Base-by-base conservation (phyloP, 768 basidiomycete genomes). In the Mycena venus region DNA sequence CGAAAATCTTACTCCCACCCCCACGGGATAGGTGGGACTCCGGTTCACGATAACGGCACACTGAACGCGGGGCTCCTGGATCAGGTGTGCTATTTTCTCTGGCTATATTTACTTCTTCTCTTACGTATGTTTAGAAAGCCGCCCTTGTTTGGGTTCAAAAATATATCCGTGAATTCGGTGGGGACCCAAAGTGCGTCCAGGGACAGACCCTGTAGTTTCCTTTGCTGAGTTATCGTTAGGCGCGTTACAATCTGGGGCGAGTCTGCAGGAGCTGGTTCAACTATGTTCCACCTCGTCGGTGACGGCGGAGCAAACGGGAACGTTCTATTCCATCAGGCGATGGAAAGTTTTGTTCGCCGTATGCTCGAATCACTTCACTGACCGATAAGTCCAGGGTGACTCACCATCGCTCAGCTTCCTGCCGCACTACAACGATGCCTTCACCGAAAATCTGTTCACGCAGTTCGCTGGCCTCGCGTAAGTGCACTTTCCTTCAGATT, bases 241-340 rank as follows among this genome's bases (percentile, higher is more conserved):
- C 81, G 80, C 36, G 85, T 87, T 31, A 86, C 85, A 6, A 86
- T 87, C 34, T 85, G 83, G 85, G 85, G 85, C n/a, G 75, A 86
- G 76, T 86, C 85, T 49, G 86, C 86, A n/a, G 86, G 86, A 21
- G 85, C 84, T 68, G 87, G 47, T 36, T 83, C 3, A 21, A 84
- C 83, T 1, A 85, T 87, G 83, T 86, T 84, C 71, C 86, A 87
- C 36, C 79, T 88, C 44, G 78, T 86, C 21, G 85, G 77, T 12
- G 82, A 88, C 58, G 82, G 83, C 3, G 87, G 86, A 11, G 69
- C 84, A 70, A 75, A 82, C 36, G 59, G 36, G 15, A 76, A 84
- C 10, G 55, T 58, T 4, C 81, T 88, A 25, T 88, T 88, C 79
- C 83, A 80, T 23, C 84, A 83, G 23, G 84, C 85, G 15, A 87